These are phyloP conservation scores for Leccinum subtestaceum DNA, from an alignment of 768 basidiomycete genomes.

Conservation along the genomic window DNA sequence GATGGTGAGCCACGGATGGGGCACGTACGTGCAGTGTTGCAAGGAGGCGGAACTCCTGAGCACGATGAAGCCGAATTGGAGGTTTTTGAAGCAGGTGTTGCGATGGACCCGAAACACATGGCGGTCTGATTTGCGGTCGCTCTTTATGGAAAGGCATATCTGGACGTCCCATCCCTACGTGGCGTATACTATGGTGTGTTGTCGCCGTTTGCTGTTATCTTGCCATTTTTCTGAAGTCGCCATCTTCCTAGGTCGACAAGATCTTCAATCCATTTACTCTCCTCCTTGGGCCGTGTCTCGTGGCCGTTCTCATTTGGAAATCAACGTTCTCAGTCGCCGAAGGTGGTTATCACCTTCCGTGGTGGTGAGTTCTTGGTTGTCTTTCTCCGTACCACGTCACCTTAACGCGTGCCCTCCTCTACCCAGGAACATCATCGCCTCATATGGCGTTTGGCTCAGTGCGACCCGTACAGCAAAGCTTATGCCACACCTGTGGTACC, in stretches of 20 bases:
- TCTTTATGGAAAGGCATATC: slow-evolving; percentile 85
- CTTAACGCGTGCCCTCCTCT: not conserved
- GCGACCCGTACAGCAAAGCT: slow-evolving; percentile 76
- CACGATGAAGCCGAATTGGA: slow-evolving; percentile 97
- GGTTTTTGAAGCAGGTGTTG: slow-evolving; percentile 90
- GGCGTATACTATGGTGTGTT: slow-evolving; percentile 74
- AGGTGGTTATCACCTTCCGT: slow-evolving; percentile 80
- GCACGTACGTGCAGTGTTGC: slow-evolving; percentile 88
- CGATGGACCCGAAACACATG: slow-evolving; percentile 95
- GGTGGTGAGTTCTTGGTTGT: slow-evolving; percentile 55
- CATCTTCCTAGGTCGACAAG: slow-evolving; percentile 64
- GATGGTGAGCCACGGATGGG: slow-evolving; percentile 97
- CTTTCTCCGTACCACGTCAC: not conserved
- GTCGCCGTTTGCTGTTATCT: not conserved
- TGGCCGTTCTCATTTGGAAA: slow-evolving; percentile 75
- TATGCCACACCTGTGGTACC: slow-evolving; percentile 75
- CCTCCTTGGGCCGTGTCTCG: slow-evolving; percentile 78
- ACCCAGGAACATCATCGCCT: slow-evolving; percentile 63
- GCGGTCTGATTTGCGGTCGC: slow-evolving; percentile 82
- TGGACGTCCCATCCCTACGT: slow-evolving; percentile 83
- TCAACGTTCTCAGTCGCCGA: slow-evolving; percentile 61
- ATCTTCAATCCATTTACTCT: slow-evolving; percentile 85
- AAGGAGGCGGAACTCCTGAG: slow-evolving; percentile 81
- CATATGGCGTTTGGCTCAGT: slow-evolving; percentile 67
- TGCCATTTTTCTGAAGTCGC: slow-evolving; percentile 1